A percentile compares a stretch with the other conserved stretches of the same genome.
phyloP scores from a whole-genome alignment of 2,329 filamentous ascomycete species.

The Scedosporium aurantiacum region DNA sequence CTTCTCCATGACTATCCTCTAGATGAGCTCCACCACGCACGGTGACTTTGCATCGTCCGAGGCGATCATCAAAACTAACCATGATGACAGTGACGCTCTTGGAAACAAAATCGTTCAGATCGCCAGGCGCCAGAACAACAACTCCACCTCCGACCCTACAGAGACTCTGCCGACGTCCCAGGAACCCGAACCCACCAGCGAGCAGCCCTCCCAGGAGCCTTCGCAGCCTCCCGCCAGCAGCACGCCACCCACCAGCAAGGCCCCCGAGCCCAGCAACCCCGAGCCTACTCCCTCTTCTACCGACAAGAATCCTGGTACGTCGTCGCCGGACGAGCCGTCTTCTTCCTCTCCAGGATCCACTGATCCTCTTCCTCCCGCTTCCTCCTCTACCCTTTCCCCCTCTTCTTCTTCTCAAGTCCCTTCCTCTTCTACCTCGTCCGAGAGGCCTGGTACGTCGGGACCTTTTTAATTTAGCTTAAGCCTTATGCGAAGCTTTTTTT shows the following conservation, averaged over 20 bases:
- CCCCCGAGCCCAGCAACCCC: slow-evolving; percentile 7
- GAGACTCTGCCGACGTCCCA: slow-evolving; percentile 1
- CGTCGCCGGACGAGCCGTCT: slow-evolving; percentile 12
- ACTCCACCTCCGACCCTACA: slow-evolving; percentile 14
- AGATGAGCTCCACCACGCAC: slow-evolving; percentile 53
- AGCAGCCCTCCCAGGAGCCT: slow-evolving; percentile 7
- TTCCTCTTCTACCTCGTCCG: slow-evolving; percentile 9
- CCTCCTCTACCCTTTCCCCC: slow-evolving; percentile 15
- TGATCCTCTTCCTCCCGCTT: slow-evolving; percentile 19
- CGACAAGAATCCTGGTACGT: slow-evolving; percentile 7
- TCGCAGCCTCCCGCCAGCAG: slow-evolving; percentile 7
- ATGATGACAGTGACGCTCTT: slow-evolving; percentile 48
- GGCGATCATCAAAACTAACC: slow-evolving; percentile 51
- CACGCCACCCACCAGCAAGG: slow-evolving; percentile 8
- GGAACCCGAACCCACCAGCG: slow-evolving; percentile 5
- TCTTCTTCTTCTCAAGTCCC: slow-evolving; percentile 10
- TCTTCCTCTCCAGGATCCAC: slow-evolving; percentile 17
- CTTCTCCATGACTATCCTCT: slow-evolving; percentile 54
- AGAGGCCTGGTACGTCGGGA: slow-evolving; percentile 3
- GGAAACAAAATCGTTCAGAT: slow-evolving; percentile 53
- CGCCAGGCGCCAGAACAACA: slow-evolving; percentile 45
- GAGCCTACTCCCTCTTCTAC: slow-evolving; percentile 8
- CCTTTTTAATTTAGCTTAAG: background rate
- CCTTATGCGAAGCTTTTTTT: background rate
- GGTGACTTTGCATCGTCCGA: slow-evolving; percentile 56